Base-by-base conservation (phyloP, 345 rosid species). In the Bretschneidera sinensis region DNA sequence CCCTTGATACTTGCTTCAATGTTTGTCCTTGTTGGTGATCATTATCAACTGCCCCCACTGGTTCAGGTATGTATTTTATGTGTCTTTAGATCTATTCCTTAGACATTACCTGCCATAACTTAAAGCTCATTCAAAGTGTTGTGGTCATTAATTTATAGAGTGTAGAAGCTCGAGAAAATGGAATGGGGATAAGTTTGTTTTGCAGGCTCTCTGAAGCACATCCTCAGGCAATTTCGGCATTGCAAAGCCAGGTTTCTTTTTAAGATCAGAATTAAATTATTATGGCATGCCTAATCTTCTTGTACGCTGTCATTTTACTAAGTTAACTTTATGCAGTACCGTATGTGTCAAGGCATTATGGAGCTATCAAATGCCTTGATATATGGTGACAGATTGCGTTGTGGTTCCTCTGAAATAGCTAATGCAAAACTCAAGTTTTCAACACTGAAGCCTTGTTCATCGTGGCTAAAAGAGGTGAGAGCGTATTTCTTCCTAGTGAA, bases 1-100 rank as follows among this genome's bases (percentile, higher is more conserved):
- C 99, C 99, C 14, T 73, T 94, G 85, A 81, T 81, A 84, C 79
- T 85, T 78, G 82, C 96, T 57, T 84, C 96, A 51, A 76, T 60
- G 59, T 94, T 90, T 76, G 97, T 94, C 65, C 96, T 94, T 60
- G 99, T 94, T 63, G 99, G 99, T 61, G 99, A 94, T 76, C 97
- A 94, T 75, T 94, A 94, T 76, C 99, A 90, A 69, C 72, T 94
- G 70, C 96, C 99, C 56, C 97, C 99, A 31, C 82, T 94, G 62
- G 92, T 94, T 66, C 91, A 90, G 87, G 99, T 88, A 71, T 63
- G 28, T 56, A 51, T 58, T 55, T 64, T 49, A 61, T 59, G 47
- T 45, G 24, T 54, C 17, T 22, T 65, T 63, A 17, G 61, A 55
- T 55, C 49, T 23, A 28, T 20, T 51, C 50, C 60, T 49, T 31